A percentile compares a stretch with the other conserved stretches of the same genome.
Evolutionary conservation across 1,139 yeast genomes (phyloP).

Genomic region (Pichia norvegensis): DNA sequence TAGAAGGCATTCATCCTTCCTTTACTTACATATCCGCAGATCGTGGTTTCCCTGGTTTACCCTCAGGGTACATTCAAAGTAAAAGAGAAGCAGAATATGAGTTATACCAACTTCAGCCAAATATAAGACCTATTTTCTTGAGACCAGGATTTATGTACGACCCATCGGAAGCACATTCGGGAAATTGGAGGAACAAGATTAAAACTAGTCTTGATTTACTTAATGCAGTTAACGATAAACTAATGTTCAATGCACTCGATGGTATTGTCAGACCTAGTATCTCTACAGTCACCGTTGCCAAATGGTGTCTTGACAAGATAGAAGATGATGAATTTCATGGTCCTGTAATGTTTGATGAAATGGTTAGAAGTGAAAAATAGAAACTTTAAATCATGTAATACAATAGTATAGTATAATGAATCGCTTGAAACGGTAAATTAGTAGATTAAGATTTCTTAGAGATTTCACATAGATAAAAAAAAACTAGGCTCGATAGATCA

Average conservation of each 20-base stretch:
- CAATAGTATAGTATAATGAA: no score
- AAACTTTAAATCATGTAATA: not conserved
- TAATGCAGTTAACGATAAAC: slow-evolving; percentile 36
- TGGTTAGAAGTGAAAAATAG: slow-evolving; percentile 23
- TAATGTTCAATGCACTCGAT: slow-evolving; percentile 34
- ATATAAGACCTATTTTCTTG: slow-evolving; percentile 51
- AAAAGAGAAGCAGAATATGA: slow-evolving; percentile 72
- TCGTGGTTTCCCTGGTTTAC: slow-evolving; percentile 56
- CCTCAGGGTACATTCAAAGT: slow-evolving; percentile 61
- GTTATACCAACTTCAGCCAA: slow-evolving; percentile 33
- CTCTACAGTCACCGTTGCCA: slow-evolving; percentile 63
- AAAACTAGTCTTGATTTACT: slow-evolving; percentile 32
- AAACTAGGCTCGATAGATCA: no score
- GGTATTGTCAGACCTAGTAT: slow-evolving; percentile 54
- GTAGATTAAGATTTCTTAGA: no score
- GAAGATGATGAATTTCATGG: slow-evolving; percentile 46
- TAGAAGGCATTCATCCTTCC: slow-evolving; percentile 24
- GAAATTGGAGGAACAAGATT: slow-evolving; percentile 29
- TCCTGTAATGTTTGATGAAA: slow-evolving; percentile 50
- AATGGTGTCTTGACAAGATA: slow-evolving; percentile 47
- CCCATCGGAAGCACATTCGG: slow-evolving; percentile 27
- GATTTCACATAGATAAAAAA: no score
- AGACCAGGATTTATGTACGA: slow-evolving; percentile 86
- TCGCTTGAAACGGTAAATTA: no score
- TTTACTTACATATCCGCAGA: slow-evolving; percentile 83